Evolutionary conservation across 371 early-diverging fungal genomes (phyloP), one percentile per base, ranked within the genome.

Genomic region (Lichtheimia ornata): DNA sequence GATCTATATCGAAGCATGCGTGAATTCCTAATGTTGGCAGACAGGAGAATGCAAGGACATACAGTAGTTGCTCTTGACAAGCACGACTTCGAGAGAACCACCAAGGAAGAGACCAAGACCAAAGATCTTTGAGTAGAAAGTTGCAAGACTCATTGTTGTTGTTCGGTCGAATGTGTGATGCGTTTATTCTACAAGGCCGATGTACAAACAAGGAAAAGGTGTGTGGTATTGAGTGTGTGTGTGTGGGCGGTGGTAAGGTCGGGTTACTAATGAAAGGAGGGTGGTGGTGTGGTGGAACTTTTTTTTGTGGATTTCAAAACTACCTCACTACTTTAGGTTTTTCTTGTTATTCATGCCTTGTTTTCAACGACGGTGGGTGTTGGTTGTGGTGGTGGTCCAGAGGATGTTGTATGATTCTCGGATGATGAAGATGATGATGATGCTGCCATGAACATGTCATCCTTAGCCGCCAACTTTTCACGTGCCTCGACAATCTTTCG

Each of bases 41-140:
- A 27, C 6, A n/a, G 35, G 47, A 58, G 9, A 15, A 14, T 18
- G 2, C 17, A n/a, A 27, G 7, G 0, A 63, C 75, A 45, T 73
- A 79, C 79, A 80, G 53, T 80, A 80, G 50, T 80, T 80, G 59
- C 72, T 67, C 58, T 80, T 77, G 61, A 80, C 70, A 7, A 80
- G 61, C 24, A 77, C 22, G 15, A 72, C 61, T 62, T 80, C 81
- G 51, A 80, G 67, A n/a, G 62, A 65, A n/a, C 56, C 73, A 30
- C 81, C 81, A 18, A 73, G 44, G 6, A 53, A 56, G 18, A 65
- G 40, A 24, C 81, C 81, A 12, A 73, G 20, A 13, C 77, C 77
- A 67, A 80, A 80, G 14, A 73, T 62, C 53, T 80, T 73, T 45
- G 64, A 54, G 70, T 80, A 80, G 52, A 70, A 73, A 30, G 58